Evolutionary conservation across 2,329 filamentous ascomycete genomes (phyloP), one percentile per base, ranked within the genome.

Genomic region (Sordariomycetes sp.): DNA sequence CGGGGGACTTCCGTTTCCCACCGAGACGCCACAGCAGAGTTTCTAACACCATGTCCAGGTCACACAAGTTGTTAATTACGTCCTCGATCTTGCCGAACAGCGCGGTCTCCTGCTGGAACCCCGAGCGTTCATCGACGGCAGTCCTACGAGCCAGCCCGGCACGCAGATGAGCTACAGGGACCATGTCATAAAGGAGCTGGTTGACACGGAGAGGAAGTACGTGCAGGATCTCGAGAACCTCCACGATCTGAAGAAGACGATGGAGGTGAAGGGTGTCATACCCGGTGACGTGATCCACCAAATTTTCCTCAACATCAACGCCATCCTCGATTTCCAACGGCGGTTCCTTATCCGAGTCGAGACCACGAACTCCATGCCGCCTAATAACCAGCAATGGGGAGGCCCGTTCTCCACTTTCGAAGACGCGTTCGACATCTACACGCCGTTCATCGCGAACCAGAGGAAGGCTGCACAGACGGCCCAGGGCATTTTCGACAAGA

Each of bases 401-500:
- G 80, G 85, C n/a, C 83, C 95, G 0, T 97, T 97, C 68, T 81
- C 88, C 16, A 78, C 85, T 16, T 91, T 93, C 68, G 90, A 94
- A 69, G 89, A 94, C 60, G 83, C 86, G 0, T 97, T 99, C 71
- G 85, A 87, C 61, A 92, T 96, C 60, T 99, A 99, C 70, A 90
- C 96, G 66, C 92, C 92, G 1, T 99, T 97, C 66, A 97, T 97
- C 65, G 90, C 94, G 37, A 99, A 99, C 68, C 93, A 97, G 74
- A 86, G 90, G 64, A 92, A 90, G 68, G 95, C 93, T 60, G 91
- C 93, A 57, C 82, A 87, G 64, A 82, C 89, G n/a, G 92, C 91
- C 16, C 85, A 89, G 64, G 81, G 86, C 60, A 87, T 93, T 60
- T 97, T 95, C 70, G 88, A 94, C 65, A 95, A 94, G 70, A 90